These are phyloP conservation scores for Suillus discolor DNA, from an alignment of 768 basidiomycete genomes.

Conservation along the genomic window DNA sequence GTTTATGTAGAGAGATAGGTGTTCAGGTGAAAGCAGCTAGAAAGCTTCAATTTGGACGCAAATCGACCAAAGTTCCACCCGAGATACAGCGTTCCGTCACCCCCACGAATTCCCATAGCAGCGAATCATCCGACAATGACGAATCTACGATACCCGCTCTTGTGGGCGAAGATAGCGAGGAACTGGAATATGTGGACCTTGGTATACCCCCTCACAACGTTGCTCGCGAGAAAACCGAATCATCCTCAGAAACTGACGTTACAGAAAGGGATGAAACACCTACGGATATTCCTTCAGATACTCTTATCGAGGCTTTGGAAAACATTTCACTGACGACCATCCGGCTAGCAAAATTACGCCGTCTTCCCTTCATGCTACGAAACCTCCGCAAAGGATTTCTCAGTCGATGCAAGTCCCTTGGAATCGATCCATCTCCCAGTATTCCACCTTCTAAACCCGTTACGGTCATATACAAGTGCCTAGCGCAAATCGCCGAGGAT, in stretches of 20 bases:
- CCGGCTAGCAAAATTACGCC: conserved; percentile 39
- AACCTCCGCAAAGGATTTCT: conserved; percentile 53
- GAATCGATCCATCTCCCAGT: conserved; percentile 35
- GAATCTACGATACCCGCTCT: not conserved
- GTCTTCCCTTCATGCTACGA: conserved; percentile 59
- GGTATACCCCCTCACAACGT: not conserved
- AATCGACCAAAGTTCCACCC: conserved; percentile 13
- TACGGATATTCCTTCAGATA: conserved; percentile 31
- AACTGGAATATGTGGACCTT: not conserved
- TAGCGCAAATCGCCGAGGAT: conserved; percentile 14
- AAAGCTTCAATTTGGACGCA: conserved; percentile 16
- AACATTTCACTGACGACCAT: conserved; percentile 31
- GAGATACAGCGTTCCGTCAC: not conserved
- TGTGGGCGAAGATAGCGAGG: conserved; percentile 3
- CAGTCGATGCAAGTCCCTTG: conserved; percentile 39
- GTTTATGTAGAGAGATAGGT: not conserved
- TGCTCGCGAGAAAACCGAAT: not conserved
- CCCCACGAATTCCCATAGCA: not conserved
- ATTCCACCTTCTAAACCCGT: conserved; percentile 22
- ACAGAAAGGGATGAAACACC: conserved; percentile 19
- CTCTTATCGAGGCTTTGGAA: conserved; percentile 40
- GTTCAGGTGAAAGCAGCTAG: conserved; percentile 18
- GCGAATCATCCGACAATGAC: conserved; percentile 3
- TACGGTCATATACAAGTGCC: conserved; percentile 26
- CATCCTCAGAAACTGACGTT: not conserved